Evolutionary conservation across 495 filamentous ascomycete genomes (phyloP).

Genomic region (Neurospora africana): DNA sequence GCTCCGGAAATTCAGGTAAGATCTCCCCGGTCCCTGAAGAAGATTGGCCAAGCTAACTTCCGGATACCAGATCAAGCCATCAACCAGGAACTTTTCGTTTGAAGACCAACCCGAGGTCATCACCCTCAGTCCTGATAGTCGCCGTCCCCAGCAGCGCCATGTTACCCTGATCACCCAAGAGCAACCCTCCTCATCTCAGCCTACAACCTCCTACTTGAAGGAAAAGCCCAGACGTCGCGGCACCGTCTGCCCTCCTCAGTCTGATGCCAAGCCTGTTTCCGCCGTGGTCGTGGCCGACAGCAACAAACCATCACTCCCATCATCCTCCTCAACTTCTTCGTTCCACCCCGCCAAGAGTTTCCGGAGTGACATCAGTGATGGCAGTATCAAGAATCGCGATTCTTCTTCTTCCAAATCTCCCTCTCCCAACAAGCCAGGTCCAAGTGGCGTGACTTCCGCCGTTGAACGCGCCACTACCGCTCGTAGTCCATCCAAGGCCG

Average conservation of each 20-base stretch:
- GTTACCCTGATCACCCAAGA: neutral
- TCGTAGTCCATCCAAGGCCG: neutral
- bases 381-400: neutral
- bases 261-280: neutral
- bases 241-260: neutral
- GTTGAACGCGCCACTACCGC: neutral
- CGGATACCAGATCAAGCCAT: neutral
- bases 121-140: neutral
- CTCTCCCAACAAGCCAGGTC: neutral
- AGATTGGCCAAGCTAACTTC: neutral
- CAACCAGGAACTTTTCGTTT: accelerated
- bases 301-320: neutral
- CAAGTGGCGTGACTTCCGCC: neutral
- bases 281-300: neutral
- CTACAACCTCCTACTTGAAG: neutral
- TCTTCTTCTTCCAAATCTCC: neutral
- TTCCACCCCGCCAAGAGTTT: neutral
- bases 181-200: neutral
- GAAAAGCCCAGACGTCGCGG: neutral
- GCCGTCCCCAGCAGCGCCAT: neutral
- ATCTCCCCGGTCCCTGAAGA: accelerated
- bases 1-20: neutral
- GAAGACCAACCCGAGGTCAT: neutral
- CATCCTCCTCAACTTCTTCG: neutral
- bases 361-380: neutral